Evolutionary conservation across 495 filamentous ascomycete species (phyloP).

Genomic region (Talaromyces liani): DNA sequence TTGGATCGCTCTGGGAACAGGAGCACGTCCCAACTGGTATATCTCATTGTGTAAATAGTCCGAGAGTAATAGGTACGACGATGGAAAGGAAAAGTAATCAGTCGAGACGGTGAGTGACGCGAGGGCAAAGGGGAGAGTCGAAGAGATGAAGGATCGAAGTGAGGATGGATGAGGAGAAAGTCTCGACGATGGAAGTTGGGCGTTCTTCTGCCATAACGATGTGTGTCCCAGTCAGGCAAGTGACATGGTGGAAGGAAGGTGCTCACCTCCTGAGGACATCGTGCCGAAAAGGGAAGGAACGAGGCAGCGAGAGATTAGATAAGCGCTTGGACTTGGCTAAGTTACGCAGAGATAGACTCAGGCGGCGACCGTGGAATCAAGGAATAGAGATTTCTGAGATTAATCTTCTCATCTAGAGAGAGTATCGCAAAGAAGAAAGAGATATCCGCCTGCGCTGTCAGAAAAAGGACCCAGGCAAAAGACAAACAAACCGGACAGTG

Average conservation of each 20-base stretch:
- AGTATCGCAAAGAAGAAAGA: no score
- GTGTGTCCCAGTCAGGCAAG: neutral
- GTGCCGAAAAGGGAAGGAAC: neutral
- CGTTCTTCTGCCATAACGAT: neutral
- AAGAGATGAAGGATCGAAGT: no score
- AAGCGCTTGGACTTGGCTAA: neutral
- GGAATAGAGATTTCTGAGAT: neutral
- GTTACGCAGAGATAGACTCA: neutral
- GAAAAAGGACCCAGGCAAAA: neutral
- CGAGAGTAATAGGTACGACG: conserved; percentile 4
- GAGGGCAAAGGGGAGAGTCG: neutral
- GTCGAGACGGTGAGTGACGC: neutral
- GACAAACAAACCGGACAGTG: neutral
- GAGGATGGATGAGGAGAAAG: neutral
- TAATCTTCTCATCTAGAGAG: no score
- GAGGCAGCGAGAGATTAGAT: neutral
- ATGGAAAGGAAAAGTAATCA: neutral
- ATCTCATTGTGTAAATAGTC: conserved; percentile 52
- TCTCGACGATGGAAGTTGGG: neutral
- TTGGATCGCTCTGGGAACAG: conserved; percentile 60
- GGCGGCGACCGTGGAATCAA: neutral
- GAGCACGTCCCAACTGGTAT: conserved; percentile 79
- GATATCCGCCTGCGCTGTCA: no score
- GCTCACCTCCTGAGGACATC: neutral
- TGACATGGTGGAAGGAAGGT: neutral